Evolutionary conservation across 805 yeast genomes (phyloP).

Genomic region (Saccharomycopsis fermentans): DNA sequence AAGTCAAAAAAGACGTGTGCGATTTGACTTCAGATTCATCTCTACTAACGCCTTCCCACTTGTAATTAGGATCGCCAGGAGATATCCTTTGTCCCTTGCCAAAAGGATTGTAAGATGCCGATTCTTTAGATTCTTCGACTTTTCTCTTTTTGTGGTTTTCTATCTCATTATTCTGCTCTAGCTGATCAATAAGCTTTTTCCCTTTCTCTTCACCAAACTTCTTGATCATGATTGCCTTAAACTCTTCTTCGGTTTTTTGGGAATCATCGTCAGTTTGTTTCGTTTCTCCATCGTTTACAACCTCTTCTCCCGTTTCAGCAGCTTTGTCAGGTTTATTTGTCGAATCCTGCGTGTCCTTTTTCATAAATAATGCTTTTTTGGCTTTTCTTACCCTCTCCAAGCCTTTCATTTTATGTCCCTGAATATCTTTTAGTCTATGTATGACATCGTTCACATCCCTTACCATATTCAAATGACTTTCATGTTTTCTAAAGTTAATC

Average conservation of each 20-base stretch:
- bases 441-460: constrained; percentile 73
- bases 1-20: constrained; percentile 89
- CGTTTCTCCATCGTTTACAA: constrained; percentile 21
- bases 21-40: constrained; percentile 80
- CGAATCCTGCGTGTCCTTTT: constrained; percentile 21
- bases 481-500: constrained; percentile 76
- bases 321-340: constrained; percentile 18
- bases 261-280: constrained; percentile 18
- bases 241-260: constrained; percentile 32
- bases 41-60: constrained; percentile 80
- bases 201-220: constrained; percentile 26
- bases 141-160: constrained; percentile 20
- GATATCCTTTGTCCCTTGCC: constrained; percentile 78
- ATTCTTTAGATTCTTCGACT: constrained; percentile 80
- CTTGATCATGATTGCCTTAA: constrained; percentile 83
- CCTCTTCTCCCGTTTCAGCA: constrained; percentile 20
- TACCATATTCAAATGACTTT: constrained; percentile 82
- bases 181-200: constrained; percentile 13
- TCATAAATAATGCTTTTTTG: constrained; percentile 2
- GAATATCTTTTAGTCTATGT: constrained; percentile 69
- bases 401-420: constrained; percentile 57
- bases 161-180: constrained; percentile 14
- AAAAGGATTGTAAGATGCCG: constrained; percentile 77
- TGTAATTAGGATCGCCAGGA: constrained; percentile 76
- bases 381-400: constrained; percentile 39